Conservation (phyloP, 208 protist genomes). For the Crithidia bombi region DNA sequence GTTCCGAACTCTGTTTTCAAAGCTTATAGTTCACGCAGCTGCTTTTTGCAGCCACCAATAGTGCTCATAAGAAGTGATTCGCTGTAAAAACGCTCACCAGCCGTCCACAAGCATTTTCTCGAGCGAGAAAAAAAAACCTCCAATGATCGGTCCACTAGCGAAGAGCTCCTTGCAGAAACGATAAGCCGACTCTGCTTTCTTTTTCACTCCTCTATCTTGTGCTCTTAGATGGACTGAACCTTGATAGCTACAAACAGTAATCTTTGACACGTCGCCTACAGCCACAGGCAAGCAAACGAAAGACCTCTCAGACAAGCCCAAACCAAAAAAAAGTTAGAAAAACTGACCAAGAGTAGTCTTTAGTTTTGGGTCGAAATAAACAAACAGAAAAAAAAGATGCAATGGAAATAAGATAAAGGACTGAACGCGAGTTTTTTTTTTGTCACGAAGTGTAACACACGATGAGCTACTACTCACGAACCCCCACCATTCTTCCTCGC, state of each 20-base stretch:
- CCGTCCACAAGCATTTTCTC: not conserved
- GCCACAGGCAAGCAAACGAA: not conserved
- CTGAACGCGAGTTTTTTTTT: not conserved
- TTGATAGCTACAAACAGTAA: not conserved
- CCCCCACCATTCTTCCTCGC: slow-evolving; percentile 41
- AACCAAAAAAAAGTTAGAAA: not conserved
- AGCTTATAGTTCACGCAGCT: not conserved
- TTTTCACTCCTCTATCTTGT: not conserved
- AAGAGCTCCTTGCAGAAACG: not conserved
- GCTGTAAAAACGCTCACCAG: slow-evolving; percentile 6
- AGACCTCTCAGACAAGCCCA: not conserved
- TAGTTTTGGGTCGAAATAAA: not conserved
- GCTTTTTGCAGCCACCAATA: not conserved
- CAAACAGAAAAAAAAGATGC: slow-evolving; percentile 6
- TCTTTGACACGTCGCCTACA: not conserved
- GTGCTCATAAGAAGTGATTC: not conserved
- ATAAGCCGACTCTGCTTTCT: not conserved
- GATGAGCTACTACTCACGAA: not conserved
- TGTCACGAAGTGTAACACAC: not conserved
- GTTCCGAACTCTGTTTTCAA: too few relatives aligned
- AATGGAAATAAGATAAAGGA: slow-evolving; percentile 15
- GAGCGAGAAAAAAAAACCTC: not conserved
- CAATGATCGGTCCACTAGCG: not conserved
- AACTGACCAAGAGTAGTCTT: slow-evolving; percentile 9
- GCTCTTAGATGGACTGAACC: not conserved